Evolutionary conservation across 2,329 filamentous ascomycete species (phyloP), one percentile per base, ranked within the genome.

Genomic region (Septoria petroselini): DNA sequence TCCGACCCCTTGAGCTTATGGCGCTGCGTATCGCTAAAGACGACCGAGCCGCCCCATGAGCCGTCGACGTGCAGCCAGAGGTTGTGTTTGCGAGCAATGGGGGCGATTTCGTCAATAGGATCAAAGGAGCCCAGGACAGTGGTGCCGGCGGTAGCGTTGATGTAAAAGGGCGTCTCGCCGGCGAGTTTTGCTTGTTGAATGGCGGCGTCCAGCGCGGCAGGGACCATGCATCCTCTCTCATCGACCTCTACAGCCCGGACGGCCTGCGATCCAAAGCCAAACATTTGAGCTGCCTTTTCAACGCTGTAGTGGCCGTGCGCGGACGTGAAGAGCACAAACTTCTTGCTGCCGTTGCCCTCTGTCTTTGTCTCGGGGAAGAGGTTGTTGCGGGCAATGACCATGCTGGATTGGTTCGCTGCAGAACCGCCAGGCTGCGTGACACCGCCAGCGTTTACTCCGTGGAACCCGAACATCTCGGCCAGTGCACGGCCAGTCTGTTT

Each of bases 61-160:
- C 81, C 93, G 66, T 98, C 93, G 48, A 97, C 80, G 72, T 98
- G 93, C 71, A 97, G 74, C 93, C 93, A 98, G 38, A 97, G 71
- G 46, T 81, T 78, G 64, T 89, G 77, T 52, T 78, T 76, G 57
- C 80, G 78, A 71, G 88, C 93, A 14, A 96, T 76, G 21, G 73
- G 73, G 0, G 84, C 77, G 55, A 96, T 84, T 2, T 78, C 79
- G 9, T 76, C 69, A 60, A 95, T 84, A 0, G 88, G 87, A 63
- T 96, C 91, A 65, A 85, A 98, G 1, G 87, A 89, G 12, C 93
- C 93, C 55, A 91, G 75, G 2, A 97, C 91, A 0, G 93, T 98
- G 1, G 91, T 96, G 14, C 93, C 93, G 0, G 93, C 91, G 0
- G 93, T 97, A 4, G 91, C 87, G 66, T 96, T 97, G 65, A 97